Percentiles rank a stretch among this genome's conserved stretches.
Evolutionary conservation across 148 eudicot genomes (phyloP).

Genomic region (Amaranthus hypochondriacus): DNA sequence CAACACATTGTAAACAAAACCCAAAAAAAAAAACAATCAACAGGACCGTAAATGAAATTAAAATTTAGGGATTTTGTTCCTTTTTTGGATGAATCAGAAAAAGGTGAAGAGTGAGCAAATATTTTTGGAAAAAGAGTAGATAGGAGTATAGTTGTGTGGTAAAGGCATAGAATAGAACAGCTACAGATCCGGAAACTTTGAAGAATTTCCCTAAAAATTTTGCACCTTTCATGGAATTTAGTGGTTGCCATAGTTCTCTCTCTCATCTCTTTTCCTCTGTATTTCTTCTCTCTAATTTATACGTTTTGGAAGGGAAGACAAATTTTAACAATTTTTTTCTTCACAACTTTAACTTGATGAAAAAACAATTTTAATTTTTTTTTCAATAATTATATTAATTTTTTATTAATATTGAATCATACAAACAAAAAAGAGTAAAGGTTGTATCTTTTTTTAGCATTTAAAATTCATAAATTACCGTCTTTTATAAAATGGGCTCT

Average conservation of each 20-base stretch:
- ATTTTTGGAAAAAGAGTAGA: neutral
- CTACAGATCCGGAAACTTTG: slow-evolving; percentile 16
- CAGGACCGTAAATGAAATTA: neutral
- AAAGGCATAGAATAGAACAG: slow-evolving; percentile 9
- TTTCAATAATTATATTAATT: too few relatives aligned
- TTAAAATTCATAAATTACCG: too few relatives aligned
- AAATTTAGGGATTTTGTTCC: neutral
- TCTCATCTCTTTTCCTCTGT: slow-evolving; percentile 1
- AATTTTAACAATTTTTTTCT: too few relatives aligned
- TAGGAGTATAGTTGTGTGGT: slow-evolving; percentile 10
- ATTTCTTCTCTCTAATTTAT: slow-evolving; percentile 3
- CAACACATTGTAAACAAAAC: neutral
- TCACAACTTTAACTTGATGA: too few relatives aligned
- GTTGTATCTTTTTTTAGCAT: too few relatives aligned
- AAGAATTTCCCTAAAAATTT: slow-evolving; percentile 22
- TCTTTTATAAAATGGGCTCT: too few relatives aligned
- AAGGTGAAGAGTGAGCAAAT: neutral
- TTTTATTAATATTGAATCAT: too few relatives aligned
- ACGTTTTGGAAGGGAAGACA: slow-evolving; percentile 14
- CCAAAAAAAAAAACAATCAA: neutral
- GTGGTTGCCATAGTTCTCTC: slow-evolving; percentile 30
- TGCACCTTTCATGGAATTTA: slow-evolving; percentile 24
- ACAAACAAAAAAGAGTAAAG: too few relatives aligned
- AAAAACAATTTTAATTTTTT: too few relatives aligned
- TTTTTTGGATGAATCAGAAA: neutral